Evolutionary conservation across 2,329 filamentous ascomycete genomes (phyloP), one percentile per base, ranked within the genome.

Genomic region (Fusarium nisikadoi): DNA sequence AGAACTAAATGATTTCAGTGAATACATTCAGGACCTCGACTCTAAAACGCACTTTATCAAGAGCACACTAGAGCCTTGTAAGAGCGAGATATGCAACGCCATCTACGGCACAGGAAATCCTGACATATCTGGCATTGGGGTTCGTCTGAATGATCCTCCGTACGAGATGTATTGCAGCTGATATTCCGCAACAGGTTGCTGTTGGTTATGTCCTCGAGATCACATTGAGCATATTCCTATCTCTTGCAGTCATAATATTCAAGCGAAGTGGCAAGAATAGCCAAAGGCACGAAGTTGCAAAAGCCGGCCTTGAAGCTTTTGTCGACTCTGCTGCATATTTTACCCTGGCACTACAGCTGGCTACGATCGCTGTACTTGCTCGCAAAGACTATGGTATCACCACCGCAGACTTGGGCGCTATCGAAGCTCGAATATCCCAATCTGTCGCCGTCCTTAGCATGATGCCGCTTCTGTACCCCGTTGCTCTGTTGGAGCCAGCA

Each of bases 361-460:
- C 77, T 23, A 65, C 69, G 0, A 73, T 77, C 9, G 41, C 65
- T 14, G 56, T 75, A 13, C 68, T 78, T 6, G 60, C 70, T 4
- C 70, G 66, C 8, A 76, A 78, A 27, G 74, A 78, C 66, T 76
- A 71, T 38, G 72, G 72, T 10, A 71, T 78, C 33, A 71, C 66
- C 27, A 73, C 68, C 3, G 39, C 35, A 3, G 71, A 74, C 25
- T 42, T 78, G 16, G 72, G 75, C 4, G 73, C 76, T 3, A 70
- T 75, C 9, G 76, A 78, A 27, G 63, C 75, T 10, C 66, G 70
- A 4, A 71, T 78, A 20, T 53, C 70, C 27, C 64, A 75, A 39
- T 62, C 70, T 4, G 57, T 76, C 6, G 60, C 75, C 2, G 60
- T 78, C 7, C 53, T 77, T 13, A 75, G 74, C 58, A 41, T 77